Percentiles rank a stretch among this genome's conserved stretches.
These are phyloP conservation scores for Phaseolus lunatus DNA, from an alignment of 306 rosid species.

Conservation along the genomic window DNA sequence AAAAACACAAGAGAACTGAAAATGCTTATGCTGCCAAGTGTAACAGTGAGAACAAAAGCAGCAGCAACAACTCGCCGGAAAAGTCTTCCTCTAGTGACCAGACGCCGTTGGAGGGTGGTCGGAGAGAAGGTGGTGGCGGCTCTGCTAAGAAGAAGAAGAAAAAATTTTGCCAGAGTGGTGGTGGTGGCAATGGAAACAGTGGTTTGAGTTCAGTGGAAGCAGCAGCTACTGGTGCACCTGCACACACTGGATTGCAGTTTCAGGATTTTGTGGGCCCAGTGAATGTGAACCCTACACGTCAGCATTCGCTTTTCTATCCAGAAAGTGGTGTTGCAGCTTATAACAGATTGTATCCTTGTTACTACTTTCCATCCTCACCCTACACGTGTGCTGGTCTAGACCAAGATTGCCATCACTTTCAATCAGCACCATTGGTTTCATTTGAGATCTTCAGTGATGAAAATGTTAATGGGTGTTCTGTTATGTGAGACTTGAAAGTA, in stretches of 20 bases:
- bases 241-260: conserved; percentile 53
- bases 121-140: conserved; percentile 35
- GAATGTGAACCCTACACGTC: conserved; percentile 60
- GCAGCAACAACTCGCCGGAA: conserved; percentile 37
- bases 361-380: conserved; percentile 51
- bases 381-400: conserved; percentile 51
- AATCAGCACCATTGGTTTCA: conserved; percentile 48
- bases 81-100: conserved; percentile 34
- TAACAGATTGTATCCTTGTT: conserved; percentile 49
- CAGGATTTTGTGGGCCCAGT: conserved; percentile 43
- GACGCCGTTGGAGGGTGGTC: conserved; percentile 35
- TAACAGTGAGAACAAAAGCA: not conserved
- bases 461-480: conserved; percentile 72
- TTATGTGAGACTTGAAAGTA: conserved; percentile 62
- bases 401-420: conserved; percentile 46
- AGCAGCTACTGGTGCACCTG: conserved; percentile 40
- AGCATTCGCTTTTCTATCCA: conserved; percentile 41
- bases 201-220: conserved; percentile 14
- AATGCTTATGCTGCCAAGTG: conserved; percentile 34
- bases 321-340: conserved; percentile 44
- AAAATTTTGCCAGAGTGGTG: conserved; percentile 55
- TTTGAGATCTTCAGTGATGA: conserved; percentile 87
- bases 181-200: conserved; percentile 24
- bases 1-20: conserved; percentile 43
- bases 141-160: conserved; percentile 63